Base-by-base conservation (phyloP, 805 yeast genomes). In the Cyberlindnera maritima region DNA sequence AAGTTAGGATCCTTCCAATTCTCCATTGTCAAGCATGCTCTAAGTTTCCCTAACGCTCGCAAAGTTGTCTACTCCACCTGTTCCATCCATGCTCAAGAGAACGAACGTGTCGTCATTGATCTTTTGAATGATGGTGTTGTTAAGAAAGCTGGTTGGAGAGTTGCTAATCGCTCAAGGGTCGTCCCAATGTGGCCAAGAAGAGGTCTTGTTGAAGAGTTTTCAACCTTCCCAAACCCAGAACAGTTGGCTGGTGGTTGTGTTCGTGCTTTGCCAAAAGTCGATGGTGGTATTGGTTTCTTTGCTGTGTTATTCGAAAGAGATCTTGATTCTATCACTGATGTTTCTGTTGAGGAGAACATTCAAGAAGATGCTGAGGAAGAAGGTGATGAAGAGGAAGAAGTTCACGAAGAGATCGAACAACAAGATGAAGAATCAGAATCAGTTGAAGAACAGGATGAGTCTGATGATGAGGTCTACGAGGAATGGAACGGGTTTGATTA, bases 281-380 rank as follows among this genome's bases (percentile, higher is more conserved):
- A 94, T 63, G 99, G 98, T 26, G 99, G 99, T n/a, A 94, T 94
- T 58, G 99, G 99, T 0, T 94, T 94, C 63, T 94, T 94, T 67
- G 98, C 97, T 0, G 98, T 91, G 1, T 83, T 94, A 47, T 92
- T 94, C 63, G 86, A 87, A 53, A 75, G 85, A 47, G 61, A 52
- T 26, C 12, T 17, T 3, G 39, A 14, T 17, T 17, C 25, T 8
- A 34, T 13, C 23, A 19, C 26, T 25, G 33, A 41, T 8, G 26
- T 12, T 15, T 25, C 17, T 31, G 43, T 31, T 23, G 53, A 35
- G 12, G 44, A 32, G 14, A 26, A 32, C 20, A 39, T 35, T 8
- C 25, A 12, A 10, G 39, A 36, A 7, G 39, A 21, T 17, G 14
- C 18, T 15, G 3, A 12, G 13, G 29, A 11, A 4, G 38, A 12